Evolutionary conservation across 208 protist genomes (phyloP), one percentile per base, ranked within the genome.

Genomic region (Leishmania tropica): DNA sequence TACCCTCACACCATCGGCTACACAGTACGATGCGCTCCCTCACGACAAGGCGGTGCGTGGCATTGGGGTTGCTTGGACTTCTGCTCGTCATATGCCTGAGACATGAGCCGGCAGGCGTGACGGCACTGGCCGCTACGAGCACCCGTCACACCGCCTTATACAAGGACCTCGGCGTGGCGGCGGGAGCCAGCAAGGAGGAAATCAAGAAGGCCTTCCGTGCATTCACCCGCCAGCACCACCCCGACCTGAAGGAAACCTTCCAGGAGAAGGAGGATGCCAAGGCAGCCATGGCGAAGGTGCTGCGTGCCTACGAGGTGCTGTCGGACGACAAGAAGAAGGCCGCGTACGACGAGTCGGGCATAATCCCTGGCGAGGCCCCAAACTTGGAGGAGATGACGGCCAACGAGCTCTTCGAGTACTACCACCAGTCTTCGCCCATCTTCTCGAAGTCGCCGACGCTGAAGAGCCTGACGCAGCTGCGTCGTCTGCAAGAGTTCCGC

Each of bases 251-350:
- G 75, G 93, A 97, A 15, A 89, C 85, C 37, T 85, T 82, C 24
- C 87, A 96, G 10, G 96, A 93, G 80, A 96, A 97, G 87, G 94
- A 97, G 70, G 80, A 56, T 45, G 96, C 96, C 37, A 96, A 97
- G 88, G 89, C 84, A 35, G 67, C 89, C 47, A 98, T 98, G 93
- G 85, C 89, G 75, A 91, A 92, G 79, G 87, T 98, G 51, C 86
- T 96, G 48, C 90, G 87, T 28, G 95, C 92, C 31, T 96, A 96
- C 84, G 90, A 94, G 67, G 81, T 98, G 28, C 87, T 97, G 15
- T 90, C 87, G 4, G 93, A 97, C 76, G 92, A 90, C 45, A 82
- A 83, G 45, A 91, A 96, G 87, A 85, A 88, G 8, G 62, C 84
- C 15, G 85, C 90, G 54, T 98, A 96, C 86, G 95, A 98, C 77